A percentile compares a stretch with the other conserved stretches of the same genome.
phyloP scores from a whole-genome alignment of 768 basidiomycete genomes.

The Leccinum uliginosum region DNA sequence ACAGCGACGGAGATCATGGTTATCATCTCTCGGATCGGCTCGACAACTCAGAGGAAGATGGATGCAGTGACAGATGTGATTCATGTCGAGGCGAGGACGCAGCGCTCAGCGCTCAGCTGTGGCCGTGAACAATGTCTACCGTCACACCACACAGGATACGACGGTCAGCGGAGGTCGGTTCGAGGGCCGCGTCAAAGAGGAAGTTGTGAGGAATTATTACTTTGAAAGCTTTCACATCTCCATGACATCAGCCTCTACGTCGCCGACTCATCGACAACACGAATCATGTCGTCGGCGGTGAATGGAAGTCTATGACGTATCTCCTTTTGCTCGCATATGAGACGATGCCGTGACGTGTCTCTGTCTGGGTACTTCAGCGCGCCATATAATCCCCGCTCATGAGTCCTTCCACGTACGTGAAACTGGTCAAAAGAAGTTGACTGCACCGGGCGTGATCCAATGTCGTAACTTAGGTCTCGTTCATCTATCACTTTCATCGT shows the following conservation, averaged over 20 bases:
- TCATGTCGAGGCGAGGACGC: no score
- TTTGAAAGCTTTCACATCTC: constrained; percentile 77
- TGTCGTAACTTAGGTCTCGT: constrained; percentile 44
- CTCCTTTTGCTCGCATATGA: constrained; percentile 65
- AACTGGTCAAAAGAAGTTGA: constrained; percentile 43
- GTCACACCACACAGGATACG: no score
- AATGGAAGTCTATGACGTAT: constrained; percentile 53
- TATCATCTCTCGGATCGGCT: no score
- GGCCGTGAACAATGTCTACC: no score
- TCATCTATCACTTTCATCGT: constrained; percentile 46
- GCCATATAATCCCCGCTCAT: no score
- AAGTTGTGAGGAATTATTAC: constrained; percentile 34
- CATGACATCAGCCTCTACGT: constrained; percentile 43
- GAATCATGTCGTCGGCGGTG: constrained; percentile 64
- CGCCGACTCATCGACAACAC: constrained; percentile 61
- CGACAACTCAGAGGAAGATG: no score
- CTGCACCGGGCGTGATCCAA: constrained; percentile 62
- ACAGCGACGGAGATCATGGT: no score
- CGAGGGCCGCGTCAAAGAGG: constrained; percentile 26
- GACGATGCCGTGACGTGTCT: constrained; percentile 44
- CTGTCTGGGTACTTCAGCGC: constrained; percentile 34
- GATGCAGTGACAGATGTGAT: no score
- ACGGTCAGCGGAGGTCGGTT: constrained; percentile 58
- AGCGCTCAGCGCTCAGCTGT: no score
- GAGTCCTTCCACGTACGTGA: constrained; percentile 57